These are phyloP conservation scores for Hebeloma cylindrosporum DNA, from an alignment of 768 basidiomycete genomes.

Conservation along the genomic window DNA sequence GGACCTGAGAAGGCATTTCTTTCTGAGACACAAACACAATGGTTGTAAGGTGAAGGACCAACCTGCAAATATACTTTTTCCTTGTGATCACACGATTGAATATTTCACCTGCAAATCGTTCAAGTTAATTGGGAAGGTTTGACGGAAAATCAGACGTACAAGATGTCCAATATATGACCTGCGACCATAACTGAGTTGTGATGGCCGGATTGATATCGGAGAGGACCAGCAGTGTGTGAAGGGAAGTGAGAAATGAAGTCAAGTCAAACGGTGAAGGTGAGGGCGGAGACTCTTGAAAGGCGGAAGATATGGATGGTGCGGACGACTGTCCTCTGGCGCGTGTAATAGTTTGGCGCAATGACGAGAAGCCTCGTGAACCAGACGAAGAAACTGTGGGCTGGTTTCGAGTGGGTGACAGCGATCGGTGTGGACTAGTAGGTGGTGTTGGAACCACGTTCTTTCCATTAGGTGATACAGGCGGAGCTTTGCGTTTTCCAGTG, in stretches of 20 bases:
- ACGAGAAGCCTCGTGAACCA: constrained; percentile 58
- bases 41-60: constrained; percentile 14
- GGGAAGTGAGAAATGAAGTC: constrained; percentile 78
- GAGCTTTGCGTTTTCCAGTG: constrained; percentile 59
- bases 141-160: constrained; percentile 48
- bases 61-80: constrained; percentile 94
- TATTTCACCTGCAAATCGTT: constrained; percentile 59
- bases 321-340: constrained; percentile 48
- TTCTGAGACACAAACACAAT: background rate
- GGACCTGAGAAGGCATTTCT: constrained; percentile 44
- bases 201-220: constrained; percentile 91
- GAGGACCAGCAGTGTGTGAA: constrained; percentile 79
- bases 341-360: constrained; percentile 64
- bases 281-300: constrained; percentile 48
- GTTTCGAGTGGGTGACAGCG: constrained; percentile 53
- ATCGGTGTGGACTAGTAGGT: constrained; percentile 50
- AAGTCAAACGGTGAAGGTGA: constrained; percentile 53
- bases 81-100: constrained; percentile 87
- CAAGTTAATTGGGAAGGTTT: constrained; percentile 7
- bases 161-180: constrained; percentile 98
- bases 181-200: constrained; percentile 90
- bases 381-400: constrained; percentile 42
- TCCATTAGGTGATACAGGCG: too few relatives aligned
- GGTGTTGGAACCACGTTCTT: constrained; percentile 45
- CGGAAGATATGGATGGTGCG: constrained; percentile 44